These are phyloP conservation scores for Gracilariopsis chorda DNA, from an alignment of 23 red algal species.

Conservation along the genomic window DNA sequence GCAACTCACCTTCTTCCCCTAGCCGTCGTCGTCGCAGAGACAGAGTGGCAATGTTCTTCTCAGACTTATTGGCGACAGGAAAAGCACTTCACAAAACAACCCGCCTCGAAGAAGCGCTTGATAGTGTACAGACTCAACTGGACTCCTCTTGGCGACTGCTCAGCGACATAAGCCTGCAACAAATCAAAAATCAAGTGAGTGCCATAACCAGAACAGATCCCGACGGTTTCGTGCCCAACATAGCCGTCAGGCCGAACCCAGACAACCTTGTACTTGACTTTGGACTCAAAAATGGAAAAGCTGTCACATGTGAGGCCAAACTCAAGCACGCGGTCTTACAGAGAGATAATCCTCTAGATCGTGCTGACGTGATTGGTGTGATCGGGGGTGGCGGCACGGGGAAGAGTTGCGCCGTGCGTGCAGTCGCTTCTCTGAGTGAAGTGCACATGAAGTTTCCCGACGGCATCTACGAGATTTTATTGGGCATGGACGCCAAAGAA, in stretches of 20 bases:
- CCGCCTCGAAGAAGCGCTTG: not conserved
- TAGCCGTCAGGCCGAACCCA: not conserved
- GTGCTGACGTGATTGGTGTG: not conserved
- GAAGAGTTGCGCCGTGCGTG: not conserved
- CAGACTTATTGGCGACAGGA: not conserved
- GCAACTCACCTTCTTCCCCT: not conserved
- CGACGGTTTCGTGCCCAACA: not conserved
- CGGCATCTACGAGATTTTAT: not conserved
- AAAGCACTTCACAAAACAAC: not conserved
- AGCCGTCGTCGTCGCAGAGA: not conserved
- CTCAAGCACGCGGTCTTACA: not conserved
- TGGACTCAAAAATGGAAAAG: not conserved
- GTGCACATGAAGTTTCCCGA: not conserved
- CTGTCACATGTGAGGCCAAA: not conserved
- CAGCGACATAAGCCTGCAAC: not conserved
- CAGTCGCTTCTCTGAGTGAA: not conserved
- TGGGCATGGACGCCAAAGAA: not conserved
- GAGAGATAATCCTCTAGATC: too few species aligned
- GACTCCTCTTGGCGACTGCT: not conserved
- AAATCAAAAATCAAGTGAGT: not conserved
- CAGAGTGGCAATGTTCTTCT: not conserved
- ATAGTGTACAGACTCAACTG: not conserved
- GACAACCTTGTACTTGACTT: not conserved
- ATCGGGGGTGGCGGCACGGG: not conserved
- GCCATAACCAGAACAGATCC: not conserved